Conservation (phyloP, 75 land plant genomes). For the Pinus taeda region DNA sequence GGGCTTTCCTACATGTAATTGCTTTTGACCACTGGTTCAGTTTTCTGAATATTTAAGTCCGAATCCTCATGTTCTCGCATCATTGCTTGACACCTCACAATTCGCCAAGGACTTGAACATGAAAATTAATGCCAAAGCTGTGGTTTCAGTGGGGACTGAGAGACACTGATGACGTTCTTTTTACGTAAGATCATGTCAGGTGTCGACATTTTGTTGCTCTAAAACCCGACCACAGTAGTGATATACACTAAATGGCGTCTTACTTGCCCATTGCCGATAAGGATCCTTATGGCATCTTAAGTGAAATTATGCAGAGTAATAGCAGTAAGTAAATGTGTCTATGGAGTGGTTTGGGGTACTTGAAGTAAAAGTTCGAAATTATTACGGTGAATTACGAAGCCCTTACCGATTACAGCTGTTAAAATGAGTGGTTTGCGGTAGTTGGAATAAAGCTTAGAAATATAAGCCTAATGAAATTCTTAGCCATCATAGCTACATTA, state of each 20-base stretch:
- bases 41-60: background rate
- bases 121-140: background rate
- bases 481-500: no score
- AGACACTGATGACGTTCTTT: background rate
- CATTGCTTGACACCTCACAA: background rate
- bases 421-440: no score
- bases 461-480: no score
- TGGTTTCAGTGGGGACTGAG: background rate
- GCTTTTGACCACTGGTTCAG: background rate
- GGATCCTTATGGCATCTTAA: no score
- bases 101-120: background rate
- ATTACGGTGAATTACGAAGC: no score
- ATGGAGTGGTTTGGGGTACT: no score
- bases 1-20: background rate
- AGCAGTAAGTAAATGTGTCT: no score
- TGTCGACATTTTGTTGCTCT: background rate
- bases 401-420: no score
- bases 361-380: no score
- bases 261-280: no score
- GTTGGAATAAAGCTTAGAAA: no score
- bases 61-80: background rate
- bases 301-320: no score
- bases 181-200: background rate
- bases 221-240: background rate
- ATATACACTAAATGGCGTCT: background rate